phyloP scores from a whole-genome alignment of 306 rosid species.

The Malus fusca region DNA sequence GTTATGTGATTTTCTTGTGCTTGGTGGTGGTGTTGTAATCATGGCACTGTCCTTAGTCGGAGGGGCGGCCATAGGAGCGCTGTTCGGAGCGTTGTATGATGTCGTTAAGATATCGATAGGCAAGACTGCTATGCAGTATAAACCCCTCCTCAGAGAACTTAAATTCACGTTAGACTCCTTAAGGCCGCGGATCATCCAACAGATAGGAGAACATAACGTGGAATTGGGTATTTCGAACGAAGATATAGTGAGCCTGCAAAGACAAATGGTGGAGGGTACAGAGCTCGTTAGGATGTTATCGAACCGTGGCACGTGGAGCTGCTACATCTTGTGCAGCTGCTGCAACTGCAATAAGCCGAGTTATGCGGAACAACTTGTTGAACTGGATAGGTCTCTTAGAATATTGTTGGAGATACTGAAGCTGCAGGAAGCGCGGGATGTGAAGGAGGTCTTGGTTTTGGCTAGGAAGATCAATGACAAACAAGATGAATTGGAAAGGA shows the following conservation, averaged over 20 bases:
- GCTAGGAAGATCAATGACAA: neutral
- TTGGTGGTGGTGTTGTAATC: neutral
- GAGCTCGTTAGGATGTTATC: neutral
- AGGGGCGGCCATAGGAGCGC: conserved; percentile 4
- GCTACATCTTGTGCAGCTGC: neutral
- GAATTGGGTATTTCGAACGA: neutral
- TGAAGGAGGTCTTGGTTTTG: neutral
- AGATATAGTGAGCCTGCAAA: neutral
- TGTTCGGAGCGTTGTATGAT: neutral
- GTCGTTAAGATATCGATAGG: neutral
- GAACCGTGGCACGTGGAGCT: neutral
- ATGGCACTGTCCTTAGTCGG: neutral
- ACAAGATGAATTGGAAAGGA: neutral
- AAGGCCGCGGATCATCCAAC: neutral
- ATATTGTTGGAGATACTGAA: neutral
- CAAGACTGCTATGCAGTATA: neutral
- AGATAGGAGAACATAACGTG: neutral
- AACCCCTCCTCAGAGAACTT: neutral
- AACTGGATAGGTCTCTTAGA: conserved; percentile 1
- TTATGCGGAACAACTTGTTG: neutral
- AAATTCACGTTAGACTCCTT: neutral
- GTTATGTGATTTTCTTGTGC: too few relatives aligned
- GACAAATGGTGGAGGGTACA: neutral
- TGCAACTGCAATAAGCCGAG: neutral
- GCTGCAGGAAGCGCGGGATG: neutral